Base-by-base conservation (phyloP, 257 asterid species). In the Jacaranda mimosifolia region DNA sequence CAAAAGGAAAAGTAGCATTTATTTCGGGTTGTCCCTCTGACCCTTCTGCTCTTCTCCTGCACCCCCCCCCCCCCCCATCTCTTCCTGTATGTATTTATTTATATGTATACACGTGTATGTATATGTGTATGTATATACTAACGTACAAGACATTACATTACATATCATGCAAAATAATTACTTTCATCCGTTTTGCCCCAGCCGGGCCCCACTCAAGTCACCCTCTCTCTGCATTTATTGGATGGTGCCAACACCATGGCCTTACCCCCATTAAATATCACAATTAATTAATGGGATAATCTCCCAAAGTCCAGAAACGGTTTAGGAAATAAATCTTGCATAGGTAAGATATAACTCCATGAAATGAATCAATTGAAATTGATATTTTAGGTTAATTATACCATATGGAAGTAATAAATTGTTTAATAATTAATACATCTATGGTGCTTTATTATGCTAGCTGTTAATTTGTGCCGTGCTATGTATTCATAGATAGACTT, bases 11-110 rank as follows among this genome's bases (percentile, higher is more conserved):
- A 65, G 73, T 67, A 73, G 97, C 98, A 92, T 92, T 92, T 92
- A 92, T 92, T 92, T 92, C 97, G 94, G 98, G 96, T 88, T 92
- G 98, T 91, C 97, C 97, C 91, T 89, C 96, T 92, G 92, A 84
- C 82, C 63, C 64, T 55, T 26, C 80, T 63, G 42, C 39, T 5
- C 63, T 11, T 53, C 38, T 46, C 59, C 26, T 43, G 6, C 26
- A 14, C 60, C 5, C 21, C 7, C 46, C 1, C n/a, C 60, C 26
- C 51, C 63, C 67, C 6, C 57, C 43, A 38, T 35, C 58, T 12
- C 70, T 15, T 66, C 43, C 78, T 5, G 70, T 3, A 26, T 21
- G 48, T 62, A 67, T 5, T 63, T 58, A 62, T 19, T 6, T 49
- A 53, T 19, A 42, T n/a, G 59, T 11, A 40, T 21, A 18, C 7